These are phyloP conservation scores for Leccinum ochraceum DNA, from an alignment of 768 basidiomycete species.

Conservation along the genomic window DNA sequence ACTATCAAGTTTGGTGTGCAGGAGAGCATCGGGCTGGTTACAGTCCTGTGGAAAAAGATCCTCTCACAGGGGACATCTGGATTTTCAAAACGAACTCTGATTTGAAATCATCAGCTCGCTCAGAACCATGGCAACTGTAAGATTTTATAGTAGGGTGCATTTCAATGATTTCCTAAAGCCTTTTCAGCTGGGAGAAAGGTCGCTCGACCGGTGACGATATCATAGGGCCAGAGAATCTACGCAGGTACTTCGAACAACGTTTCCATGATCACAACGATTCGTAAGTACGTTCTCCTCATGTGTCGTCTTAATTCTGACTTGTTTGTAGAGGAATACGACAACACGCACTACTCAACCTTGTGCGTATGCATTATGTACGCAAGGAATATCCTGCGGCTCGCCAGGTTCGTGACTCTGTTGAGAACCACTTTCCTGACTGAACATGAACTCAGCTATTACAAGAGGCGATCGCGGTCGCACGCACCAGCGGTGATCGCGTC, in stretches of 20 bases:
- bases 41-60: constrained; percentile 50
- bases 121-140: constrained; percentile 61
- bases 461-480: constrained; percentile 78
- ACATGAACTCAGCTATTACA: constrained; percentile 52
- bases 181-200: constrained; percentile 64
- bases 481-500: constrained; percentile 67
- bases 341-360: constrained; percentile 75
- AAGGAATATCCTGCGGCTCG: constrained; percentile 68
- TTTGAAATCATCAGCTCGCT: constrained; percentile 63
- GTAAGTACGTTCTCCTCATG: constrained; percentile 43
- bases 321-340: constrained; percentile 68
- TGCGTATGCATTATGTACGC: constrained; percentile 73
- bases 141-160: constrained; percentile 19
- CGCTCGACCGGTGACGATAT: constrained; percentile 68
- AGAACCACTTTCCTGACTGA: constrained; percentile 1
- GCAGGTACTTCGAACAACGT: constrained; percentile 82
- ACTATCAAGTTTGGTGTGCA: constrained; percentile 65
- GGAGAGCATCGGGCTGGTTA: constrained; percentile 53
- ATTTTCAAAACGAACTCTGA: constrained; percentile 68
- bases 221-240: constrained; percentile 66
- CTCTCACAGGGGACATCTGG: constrained; percentile 47
- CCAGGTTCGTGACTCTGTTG: constrained; percentile 45
- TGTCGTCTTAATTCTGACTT: background rate
- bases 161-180: background rate
- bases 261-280: constrained; percentile 82